Percentiles rank a stretch among this genome's conserved stretches.
phyloP scores from a whole-genome alignment of 768 basidiomycete species.

The Asterophora lycoperdoides region DNA sequence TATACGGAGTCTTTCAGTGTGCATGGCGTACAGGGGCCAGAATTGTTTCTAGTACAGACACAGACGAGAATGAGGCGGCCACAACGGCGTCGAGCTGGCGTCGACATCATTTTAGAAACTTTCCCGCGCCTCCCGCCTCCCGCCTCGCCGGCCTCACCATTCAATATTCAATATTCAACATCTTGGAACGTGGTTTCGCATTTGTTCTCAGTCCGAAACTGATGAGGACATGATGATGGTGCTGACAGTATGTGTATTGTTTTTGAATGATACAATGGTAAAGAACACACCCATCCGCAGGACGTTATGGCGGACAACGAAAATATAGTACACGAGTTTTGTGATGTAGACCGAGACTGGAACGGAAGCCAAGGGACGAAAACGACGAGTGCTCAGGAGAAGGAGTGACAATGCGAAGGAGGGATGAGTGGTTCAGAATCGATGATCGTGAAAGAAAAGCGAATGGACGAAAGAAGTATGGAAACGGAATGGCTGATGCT shows the following conservation, averaged over 20 bases:
- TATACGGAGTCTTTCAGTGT: no score
- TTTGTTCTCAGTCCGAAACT: no score
- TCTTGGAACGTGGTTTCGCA: no score
- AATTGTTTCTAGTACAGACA: no score
- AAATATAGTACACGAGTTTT: conserved; percentile 42
- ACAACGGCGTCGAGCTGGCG: no score
- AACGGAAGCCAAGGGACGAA: conserved; percentile 30
- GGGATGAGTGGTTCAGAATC: conserved; percentile 28
- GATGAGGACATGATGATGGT: no score
- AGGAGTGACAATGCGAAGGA: conserved; percentile 35
- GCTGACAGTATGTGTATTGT: background rate
- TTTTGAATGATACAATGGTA: conserved; percentile 16
- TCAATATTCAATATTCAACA: no score
- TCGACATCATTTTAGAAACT: no score
- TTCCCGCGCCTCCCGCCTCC: no score
- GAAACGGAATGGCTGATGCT: background rate
- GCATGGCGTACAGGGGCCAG: no score
- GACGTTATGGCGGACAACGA: conserved; percentile 7
- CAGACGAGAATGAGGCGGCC: no score
- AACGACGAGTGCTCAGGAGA: conserved; percentile 37
- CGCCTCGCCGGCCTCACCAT: no score
- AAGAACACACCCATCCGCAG: conserved; percentile 18
- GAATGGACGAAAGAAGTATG: conserved; percentile 8
- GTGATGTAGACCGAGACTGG: conserved; percentile 34
- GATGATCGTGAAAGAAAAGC: conserved; percentile 7